Base-by-base conservation (phyloP, 768 basidiomycete genomes). In the Kockovaella imperatae region DNA sequence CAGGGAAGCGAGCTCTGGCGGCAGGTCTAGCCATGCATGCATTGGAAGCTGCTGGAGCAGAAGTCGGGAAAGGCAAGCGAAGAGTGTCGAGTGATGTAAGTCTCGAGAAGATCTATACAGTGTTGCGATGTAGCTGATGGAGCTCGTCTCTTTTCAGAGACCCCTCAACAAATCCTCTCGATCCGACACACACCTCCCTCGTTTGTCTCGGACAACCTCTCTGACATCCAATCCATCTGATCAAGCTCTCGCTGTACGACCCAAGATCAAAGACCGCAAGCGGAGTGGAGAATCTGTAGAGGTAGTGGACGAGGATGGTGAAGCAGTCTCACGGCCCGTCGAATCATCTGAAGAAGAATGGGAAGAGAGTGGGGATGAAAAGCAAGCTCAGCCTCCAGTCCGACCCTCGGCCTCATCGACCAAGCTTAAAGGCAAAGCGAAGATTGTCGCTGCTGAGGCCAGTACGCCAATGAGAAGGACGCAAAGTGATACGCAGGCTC, bases 1-100 rank as follows among this genome's bases (percentile, higher is more conserved):
- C 13, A 6, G 40, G 40, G 13, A 6, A 18, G 25, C 7, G 40
- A 40, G 64, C 60, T 17, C 17, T 60, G 36, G 49, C 41, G 1
- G 64, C 64, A 24, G 64, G 64, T 14, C 38, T 66, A 40, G 45
- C 53, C 3, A 66, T 66, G 64, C 53, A 59, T 34, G 43, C 54
- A 3, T 34, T 64, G 34, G 58, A 56, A 17, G 39, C 28, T 5
- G 31, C 25, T 23, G 36, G 15, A 10, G 41, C 24, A 38, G 45
- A 31, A 51, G 42, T 20, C 45, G 50, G 45, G 14, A 34, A 50
- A n/a, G 35, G 50, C 14, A 57, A 56, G 34, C 42, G 53, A 46
- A 53, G 54, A 49, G 29, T 31, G 18, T 53, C 54, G 18, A 53
- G 39, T 7, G 59, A 60, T 48, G 59, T 59, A 29, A 59, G 57